Percentiles rank a stretch among this genome's conserved stretches.
phyloP scores from a whole-genome alignment of 176 grass and related monocot genomes.

The Phoenix dactylifera region DNA sequence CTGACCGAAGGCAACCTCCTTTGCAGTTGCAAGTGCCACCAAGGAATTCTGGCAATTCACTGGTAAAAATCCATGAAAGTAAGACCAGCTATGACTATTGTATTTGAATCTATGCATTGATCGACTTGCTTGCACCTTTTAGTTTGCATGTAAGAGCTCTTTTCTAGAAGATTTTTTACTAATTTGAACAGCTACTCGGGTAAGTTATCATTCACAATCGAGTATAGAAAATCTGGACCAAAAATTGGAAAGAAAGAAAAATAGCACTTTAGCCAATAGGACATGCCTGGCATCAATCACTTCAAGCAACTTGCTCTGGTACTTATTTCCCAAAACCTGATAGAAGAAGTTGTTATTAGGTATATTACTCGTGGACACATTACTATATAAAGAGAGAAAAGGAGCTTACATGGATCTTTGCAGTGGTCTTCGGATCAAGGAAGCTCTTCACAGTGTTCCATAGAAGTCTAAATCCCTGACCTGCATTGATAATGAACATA shows the following conservation, averaged over 20 bases:
- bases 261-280: too few relatives aligned
- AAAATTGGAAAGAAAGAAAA: too few relatives aligned
- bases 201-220: too few relatives aligned
- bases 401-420: slow-evolving; percentile 68
- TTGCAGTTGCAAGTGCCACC: slow-evolving; percentile 82
- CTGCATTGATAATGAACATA: slow-evolving; percentile 99
- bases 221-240: too few relatives aligned
- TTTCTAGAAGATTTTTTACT: too few relatives aligned
- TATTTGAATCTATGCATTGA: too few relatives aligned
- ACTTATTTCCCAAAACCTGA: slow-evolving; percentile 92
- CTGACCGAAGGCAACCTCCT: slow-evolving; percentile 80
- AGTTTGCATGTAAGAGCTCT: too few relatives aligned
- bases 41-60: slow-evolving; percentile 89
- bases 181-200: too few relatives aligned
- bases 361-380: not conserved
- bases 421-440: slow-evolving; percentile 96
- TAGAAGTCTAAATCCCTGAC: slow-evolving; percentile 83
- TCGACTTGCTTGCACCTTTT: too few relatives aligned
- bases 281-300: slow-evolving; percentile 90
- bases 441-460: slow-evolving; percentile 93
- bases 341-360: slow-evolving; percentile 15
- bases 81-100: not conserved
- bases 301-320: slow-evolving; percentile 97
- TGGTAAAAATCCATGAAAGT: slow-evolving; percentile 9
- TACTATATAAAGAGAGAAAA: not conserved